These are phyloP conservation scores for Calonectria crousiana DNA, from an alignment of 2,329 filamentous ascomycete species.

Conservation along the genomic window DNA sequence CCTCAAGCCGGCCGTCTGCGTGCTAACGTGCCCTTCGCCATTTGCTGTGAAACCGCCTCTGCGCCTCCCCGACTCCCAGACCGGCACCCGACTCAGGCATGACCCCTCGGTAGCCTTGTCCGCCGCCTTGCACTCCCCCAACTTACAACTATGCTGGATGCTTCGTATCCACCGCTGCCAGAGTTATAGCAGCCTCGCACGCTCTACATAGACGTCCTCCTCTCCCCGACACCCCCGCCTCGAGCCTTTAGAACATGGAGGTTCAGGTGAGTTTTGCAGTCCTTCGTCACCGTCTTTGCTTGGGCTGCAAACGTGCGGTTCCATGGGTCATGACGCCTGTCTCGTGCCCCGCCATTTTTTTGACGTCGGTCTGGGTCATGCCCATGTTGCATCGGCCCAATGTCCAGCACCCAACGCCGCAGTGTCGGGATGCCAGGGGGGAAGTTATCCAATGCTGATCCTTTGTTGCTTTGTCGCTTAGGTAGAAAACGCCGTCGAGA, in stretches of 20 bases:
- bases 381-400: conserved; percentile 39
- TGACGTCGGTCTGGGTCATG: conserved; percentile 35
- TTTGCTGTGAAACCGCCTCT: conserved; percentile 10
- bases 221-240: conserved; percentile 26
- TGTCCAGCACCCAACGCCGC: conserved; percentile 25
- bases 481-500: conserved; percentile 96
- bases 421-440: background rate
- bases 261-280: conserved; percentile 56
- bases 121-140: conserved; percentile 47
- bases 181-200: conserved; percentile 57
- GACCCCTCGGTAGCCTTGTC: conserved; percentile 56
- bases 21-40: conserved; percentile 21
- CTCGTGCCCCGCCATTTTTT: conserved; percentile 47
- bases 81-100: conserved; percentile 49
- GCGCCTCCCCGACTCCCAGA: conserved; percentile 27
- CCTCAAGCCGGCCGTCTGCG: conserved; percentile 31
- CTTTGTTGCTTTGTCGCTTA: conserved; percentile 52
- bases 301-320: conserved; percentile 25
- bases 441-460: background rate
- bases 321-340: conserved; percentile 39
- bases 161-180: conserved; percentile 55
- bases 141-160: conserved; percentile 58
- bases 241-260: conserved; percentile 56
- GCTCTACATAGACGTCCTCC: conserved; percentile 24
- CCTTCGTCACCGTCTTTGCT: background rate